phyloP scores from a whole-genome alignment of 176 grass and related monocot genomes.

The Luzula sylvatica region DNA sequence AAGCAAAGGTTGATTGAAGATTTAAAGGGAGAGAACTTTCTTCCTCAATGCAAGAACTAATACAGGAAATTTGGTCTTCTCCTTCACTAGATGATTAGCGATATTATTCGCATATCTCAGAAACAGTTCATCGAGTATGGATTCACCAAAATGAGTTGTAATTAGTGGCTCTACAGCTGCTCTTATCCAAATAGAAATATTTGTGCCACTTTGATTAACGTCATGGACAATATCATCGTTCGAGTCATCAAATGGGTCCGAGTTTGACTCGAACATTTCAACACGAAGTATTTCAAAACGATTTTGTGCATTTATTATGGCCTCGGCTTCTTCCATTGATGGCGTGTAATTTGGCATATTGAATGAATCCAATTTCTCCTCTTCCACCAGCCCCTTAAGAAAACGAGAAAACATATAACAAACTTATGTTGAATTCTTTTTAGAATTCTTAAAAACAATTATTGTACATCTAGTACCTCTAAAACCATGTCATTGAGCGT shows the following conservation, averaged over 20 bases:
- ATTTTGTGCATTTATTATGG: slow-evolving; percentile 9
- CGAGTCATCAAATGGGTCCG: slow-evolving; percentile 29
- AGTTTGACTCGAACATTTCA: slow-evolving; percentile 38
- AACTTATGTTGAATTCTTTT: not conserved
- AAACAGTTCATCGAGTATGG: slow-evolving; percentile 43
- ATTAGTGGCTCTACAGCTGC: slow-evolving; percentile 30
- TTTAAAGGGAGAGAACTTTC: too few species aligned
- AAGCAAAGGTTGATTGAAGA: too few species aligned
- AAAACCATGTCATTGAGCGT: too few species aligned
- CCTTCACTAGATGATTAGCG: slow-evolving; percentile 19
- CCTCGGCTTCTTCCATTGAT: slow-evolving; percentile 43
- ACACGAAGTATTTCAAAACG: slow-evolving; percentile 34
- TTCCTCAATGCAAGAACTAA: slow-evolving; percentile 18
- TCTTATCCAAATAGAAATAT: slow-evolving; percentile 25
- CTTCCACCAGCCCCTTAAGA: slow-evolving; percentile 34
- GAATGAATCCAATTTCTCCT: slow-evolving; percentile 45
- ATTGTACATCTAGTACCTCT: not conserved
- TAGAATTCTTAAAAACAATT: not conserved
- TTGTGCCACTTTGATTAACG: slow-evolving; percentile 25
- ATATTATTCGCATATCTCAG: slow-evolving; percentile 21
- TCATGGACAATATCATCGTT: slow-evolving; percentile 17
- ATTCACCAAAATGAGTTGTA: slow-evolving; percentile 19
- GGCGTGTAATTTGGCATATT: slow-evolving; percentile 54
- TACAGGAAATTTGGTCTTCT: slow-evolving; percentile 34
- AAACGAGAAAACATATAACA: not conserved